A percentile compares a stretch with the other conserved stretches of the same genome.
Evolutionary conservation across 192 early-diverging fungal species (phyloP).

Genomic region (Pilobolus umbonatus): DNA sequence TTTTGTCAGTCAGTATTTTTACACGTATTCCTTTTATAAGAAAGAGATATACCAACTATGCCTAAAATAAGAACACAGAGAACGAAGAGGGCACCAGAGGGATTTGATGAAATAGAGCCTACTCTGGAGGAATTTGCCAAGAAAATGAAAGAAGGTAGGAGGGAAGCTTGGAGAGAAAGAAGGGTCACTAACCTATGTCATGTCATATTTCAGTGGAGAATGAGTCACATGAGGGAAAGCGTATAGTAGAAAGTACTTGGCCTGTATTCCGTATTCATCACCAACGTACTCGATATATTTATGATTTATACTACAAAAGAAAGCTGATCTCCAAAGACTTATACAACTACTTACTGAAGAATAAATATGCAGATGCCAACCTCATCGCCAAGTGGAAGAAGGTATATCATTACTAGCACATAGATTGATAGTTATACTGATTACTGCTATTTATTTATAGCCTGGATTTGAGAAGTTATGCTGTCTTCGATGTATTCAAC

Average conservation of each 20-base stretch:
- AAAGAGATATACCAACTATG: conserved; percentile 49
- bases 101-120: conserved; percentile 94
- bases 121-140: conserved; percentile 83
- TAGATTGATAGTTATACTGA: neutral
- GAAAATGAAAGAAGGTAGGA: conserved; percentile 91
- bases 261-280: conserved; percentile 94
- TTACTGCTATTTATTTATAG: conserved; percentile 30
- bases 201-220: conserved; percentile 72
- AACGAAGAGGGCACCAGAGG: conserved; percentile 86
- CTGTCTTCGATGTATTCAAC: conserved; percentile 95
- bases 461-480: conserved; percentile 96
- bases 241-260: conserved; percentile 91
- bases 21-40: too few species aligned
- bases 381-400: conserved; percentile 99
- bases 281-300: conserved; percentile 95
- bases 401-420: conserved; percentile 37
- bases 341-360: conserved; percentile 90
- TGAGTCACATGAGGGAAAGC: conserved; percentile 89
- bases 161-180: neutral
- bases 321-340: conserved; percentile 88
- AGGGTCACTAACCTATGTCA: neutral
- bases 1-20: neutral
- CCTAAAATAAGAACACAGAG: conserved; percentile 72
- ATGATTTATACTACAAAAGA: conserved; percentile 94
- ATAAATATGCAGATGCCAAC: conserved; percentile 84